Base-by-base conservation (phyloP, 1,139 yeast genomes). In the Geotrichum aggregatum region DNA sequence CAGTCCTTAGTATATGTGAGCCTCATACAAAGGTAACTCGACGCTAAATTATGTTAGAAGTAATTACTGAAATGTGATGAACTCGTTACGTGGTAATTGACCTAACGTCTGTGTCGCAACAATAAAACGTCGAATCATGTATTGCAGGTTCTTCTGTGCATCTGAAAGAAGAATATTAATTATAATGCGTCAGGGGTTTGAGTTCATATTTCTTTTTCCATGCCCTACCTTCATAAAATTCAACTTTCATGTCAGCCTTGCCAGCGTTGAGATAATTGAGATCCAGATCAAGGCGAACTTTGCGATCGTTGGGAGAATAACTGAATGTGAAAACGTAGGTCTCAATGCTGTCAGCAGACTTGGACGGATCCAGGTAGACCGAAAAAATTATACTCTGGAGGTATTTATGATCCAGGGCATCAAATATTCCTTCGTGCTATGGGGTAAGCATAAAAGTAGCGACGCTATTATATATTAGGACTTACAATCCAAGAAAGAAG, bases 401-500 rank as follows among this genome's bases (percentile, higher is more conserved):
- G 33, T 33, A 54, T 13, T 43, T 43, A n/a, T 50, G 52, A 24
- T 54, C 53, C 24, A 54, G 24, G 19, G 56, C 54, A 40, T 54
- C 56, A 43, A 48, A 50, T 28, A 50, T 44, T 11, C 56, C 56
- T 14, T 44, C 49, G n/a, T 47, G 33, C 50, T 47, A 13, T 6
- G 3, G 18, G 26, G 22, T 34, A 11, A 30, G 34, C 24, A 11
- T 10, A 24, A 24, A 24, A 5, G 5, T 24, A 24, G 28, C 18
- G 14, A 13, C 7, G 14, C 30, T n/a, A 30, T 19, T 21, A 16
- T 3, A 2, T n/a, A n/a, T n/a, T n/a, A 16, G 22, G 19, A 41
- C 56, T 38, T 44, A 50, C 56, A 30, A 54, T 46, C 56, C 56
- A 54, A 21, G 50, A 22, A 14, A 39, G 18, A 2, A 54, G 47